These are phyloP conservation scores for Candida pseudocylindracea DNA, from an alignment of 1,139 yeast genomes.

Conservation along the genomic window DNA sequence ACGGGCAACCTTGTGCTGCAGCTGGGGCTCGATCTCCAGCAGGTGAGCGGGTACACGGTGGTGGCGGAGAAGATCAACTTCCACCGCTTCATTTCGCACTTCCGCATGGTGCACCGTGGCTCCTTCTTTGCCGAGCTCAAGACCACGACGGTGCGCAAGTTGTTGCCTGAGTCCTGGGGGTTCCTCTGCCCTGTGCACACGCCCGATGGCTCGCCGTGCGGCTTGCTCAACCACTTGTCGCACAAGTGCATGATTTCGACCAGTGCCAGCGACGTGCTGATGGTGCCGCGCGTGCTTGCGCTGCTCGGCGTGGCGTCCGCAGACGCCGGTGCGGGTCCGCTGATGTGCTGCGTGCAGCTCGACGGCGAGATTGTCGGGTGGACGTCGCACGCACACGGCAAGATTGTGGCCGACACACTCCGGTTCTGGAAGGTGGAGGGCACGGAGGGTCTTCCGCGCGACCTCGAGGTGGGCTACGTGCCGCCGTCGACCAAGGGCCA, in stretches of 20 bases:
- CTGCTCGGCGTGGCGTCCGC: slow-evolving; percentile 70
- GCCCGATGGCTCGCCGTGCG: slow-evolving; percentile 99
- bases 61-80: slow-evolving; percentile 97
- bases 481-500: slow-evolving; percentile 93
- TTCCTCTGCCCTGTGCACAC: slow-evolving; percentile 98
- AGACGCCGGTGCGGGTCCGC: slow-evolving; percentile 64
- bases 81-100: slow-evolving; percentile 90
- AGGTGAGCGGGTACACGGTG: slow-evolving; percentile 94
- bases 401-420: slow-evolving; percentile 68
- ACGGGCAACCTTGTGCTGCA: slow-evolving; percentile 96
- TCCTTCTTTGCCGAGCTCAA: slow-evolving; percentile 96
- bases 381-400: slow-evolving; percentile 81
- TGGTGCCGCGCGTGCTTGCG: slow-evolving; percentile 42
- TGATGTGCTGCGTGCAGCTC: slow-evolving; percentile 70
- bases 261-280: slow-evolving; percentile 46
- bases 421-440: slow-evolving; percentile 90
- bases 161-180: slow-evolving; percentile 97
- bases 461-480: slow-evolving; percentile 82
- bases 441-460: slow-evolving; percentile 50
- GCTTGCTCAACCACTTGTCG: slow-evolving; percentile 86
- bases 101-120: slow-evolving; percentile 99
- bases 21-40: slow-evolving; percentile 94
- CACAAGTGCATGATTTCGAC: slow-evolving; percentile 87
- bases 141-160: slow-evolving; percentile 90
- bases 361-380: slow-evolving; percentile 91